phyloP scores from a whole-genome alignment of 2,329 filamentous ascomycete genomes.

The Pseudogymnoascus sp. region DNA sequence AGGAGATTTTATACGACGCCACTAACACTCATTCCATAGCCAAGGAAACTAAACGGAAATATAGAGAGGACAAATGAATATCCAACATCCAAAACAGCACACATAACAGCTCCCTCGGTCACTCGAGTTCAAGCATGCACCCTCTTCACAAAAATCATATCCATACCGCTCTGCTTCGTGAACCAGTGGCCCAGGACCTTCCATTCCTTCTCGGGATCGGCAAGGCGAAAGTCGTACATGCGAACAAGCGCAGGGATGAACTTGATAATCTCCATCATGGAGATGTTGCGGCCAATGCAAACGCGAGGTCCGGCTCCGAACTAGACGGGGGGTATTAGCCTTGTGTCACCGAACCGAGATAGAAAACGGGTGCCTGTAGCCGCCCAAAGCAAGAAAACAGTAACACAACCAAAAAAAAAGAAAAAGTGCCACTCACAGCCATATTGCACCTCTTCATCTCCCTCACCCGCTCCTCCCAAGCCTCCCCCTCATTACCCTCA shows the following conservation, averaged over 20 bases:
- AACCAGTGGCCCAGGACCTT: constrained; percentile 34
- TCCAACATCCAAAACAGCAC: background rate
- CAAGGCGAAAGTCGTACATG: constrained; percentile 25
- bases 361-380: background rate
- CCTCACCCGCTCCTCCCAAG: background rate
- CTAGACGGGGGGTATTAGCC: constrained; percentile 7
- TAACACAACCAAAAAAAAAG: background rate
- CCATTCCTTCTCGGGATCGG: constrained; percentile 29
- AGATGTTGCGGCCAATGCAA: constrained; percentile 32
- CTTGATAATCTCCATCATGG: constrained; percentile 33
- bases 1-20: background rate
- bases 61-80: background rate
- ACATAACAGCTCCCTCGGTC: background rate
- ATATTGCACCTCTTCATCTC: constrained; percentile 3
- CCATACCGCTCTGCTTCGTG: constrained; percentile 27
- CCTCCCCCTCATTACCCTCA: constrained; percentile 15
- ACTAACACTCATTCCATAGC: background rate
- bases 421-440: constrained; percentile 4
- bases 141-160: background rate
- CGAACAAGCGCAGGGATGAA: constrained; percentile 30
- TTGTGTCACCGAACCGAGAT: background rate
- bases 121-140: background rate
- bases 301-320: constrained; percentile 25
- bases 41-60: background rate
- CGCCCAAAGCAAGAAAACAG: background rate